These are phyloP conservation scores for Colletotrichum navitas DNA, from an alignment of 2,329 filamentous ascomycete genomes.

Conservation along the genomic window DNA sequence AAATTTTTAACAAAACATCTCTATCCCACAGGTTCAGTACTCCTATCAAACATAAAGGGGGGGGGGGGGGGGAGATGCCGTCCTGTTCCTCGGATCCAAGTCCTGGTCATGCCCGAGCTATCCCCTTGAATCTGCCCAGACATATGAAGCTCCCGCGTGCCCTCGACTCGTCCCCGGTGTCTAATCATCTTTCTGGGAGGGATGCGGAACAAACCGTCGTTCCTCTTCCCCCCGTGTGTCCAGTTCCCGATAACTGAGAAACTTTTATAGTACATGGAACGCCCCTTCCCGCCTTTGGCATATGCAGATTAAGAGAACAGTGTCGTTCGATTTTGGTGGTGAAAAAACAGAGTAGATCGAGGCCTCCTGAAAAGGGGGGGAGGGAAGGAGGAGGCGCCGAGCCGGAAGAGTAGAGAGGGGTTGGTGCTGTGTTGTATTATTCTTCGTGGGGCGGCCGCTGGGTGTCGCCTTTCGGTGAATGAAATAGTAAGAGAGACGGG, in stretches of 20 bases:
- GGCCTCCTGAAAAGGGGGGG: background rate
- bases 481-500: background rate
- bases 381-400: background rate
- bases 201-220: too few species aligned
- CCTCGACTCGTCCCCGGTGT: background rate
- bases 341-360: conserved; percentile 22
- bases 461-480: conserved; percentile 18
- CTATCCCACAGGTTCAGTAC: conserved; percentile 34
- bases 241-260: conserved; percentile 16
- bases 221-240: background rate
- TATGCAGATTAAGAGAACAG: conserved; percentile 30
- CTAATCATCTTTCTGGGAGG: background rate
- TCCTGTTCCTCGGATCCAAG: conserved; percentile 18
- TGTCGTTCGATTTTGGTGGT: conserved; percentile 14
- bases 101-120: background rate
- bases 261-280: conserved; percentile 41
- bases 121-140: conserved; percentile 1
- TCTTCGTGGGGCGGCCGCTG: conserved; percentile 7
- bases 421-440: conserved; percentile 9
- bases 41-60: conserved; percentile 12
- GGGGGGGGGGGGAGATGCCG: conserved; percentile 13
- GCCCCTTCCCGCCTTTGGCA: conserved; percentile 22
- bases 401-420: conserved; percentile 40
- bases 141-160: background rate
- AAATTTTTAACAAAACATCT: conserved; percentile 31